phyloP scores from a whole-genome alignment of 129 eudicot species.

The Daucus carota region DH1_v3.0 NC_030381.2:50748001-50748500 shows the following conservation, averaged over 20 bases:
- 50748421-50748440: background rate
- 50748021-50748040: background rate
- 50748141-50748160: conserved; percentile 7
- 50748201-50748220: conserved; percentile 2
- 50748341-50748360: conserved; percentile 84
- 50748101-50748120: background rate
- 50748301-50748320: conserved; percentile 77
- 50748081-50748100: background rate
- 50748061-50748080: background rate
- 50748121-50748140: background rate
- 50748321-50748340: conserved; percentile 97
- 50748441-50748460: conserved; percentile 5
- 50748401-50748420: background rate
- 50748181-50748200: background rate
- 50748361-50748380: conserved; percentile 53
- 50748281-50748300: conserved; percentile 68
- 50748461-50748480: conserved; percentile 70
- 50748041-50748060: background rate
- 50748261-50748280: conserved; percentile 66
- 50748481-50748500: conserved; percentile 77
- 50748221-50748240: conserved; percentile 4
- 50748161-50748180: background rate
- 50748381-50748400: conserved; percentile 58
- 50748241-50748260: conserved; percentile 64
- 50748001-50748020: background rate